Conservation (phyloP, 495 filamentous ascomycete genomes). For the Cairneyella variabilis region DNA sequence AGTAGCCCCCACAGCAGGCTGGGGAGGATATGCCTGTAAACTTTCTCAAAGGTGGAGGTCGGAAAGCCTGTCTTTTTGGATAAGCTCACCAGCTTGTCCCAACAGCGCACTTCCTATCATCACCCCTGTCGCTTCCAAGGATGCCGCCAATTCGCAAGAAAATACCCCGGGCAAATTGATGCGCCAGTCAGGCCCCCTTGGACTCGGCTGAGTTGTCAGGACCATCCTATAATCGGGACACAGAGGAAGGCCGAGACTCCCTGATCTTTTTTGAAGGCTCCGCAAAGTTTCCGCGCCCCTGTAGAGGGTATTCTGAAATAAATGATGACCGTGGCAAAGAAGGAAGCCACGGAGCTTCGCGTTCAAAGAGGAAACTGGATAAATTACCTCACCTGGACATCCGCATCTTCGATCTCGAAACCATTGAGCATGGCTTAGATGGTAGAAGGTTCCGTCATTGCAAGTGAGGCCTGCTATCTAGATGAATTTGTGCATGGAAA, state of each 20-base stretch:
- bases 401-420: neutral
- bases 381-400: neutral
- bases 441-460: too few species aligned
- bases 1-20: slow-evolving; percentile 62
- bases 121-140: too few species aligned
- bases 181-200: neutral
- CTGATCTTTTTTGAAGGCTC: neutral
- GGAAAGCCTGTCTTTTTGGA: neutral
- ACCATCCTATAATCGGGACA: neutral
- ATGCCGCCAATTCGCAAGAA: too few species aligned
- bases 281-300: neutral
- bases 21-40: slow-evolving; percentile 8
- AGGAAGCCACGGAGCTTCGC: too few species aligned
- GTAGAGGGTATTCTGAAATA: neutral
- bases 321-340: too few species aligned
- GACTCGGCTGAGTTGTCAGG: neutral
- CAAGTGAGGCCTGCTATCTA: neutral
- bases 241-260: neutral
- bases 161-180: too few species aligned
- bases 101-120: neutral
- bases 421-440: neutral
- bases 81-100: neutral
- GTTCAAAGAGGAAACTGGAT: neutral
- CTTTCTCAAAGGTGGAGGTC: neutral
- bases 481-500: neutral